Base-by-base conservation (phyloP, 2,329 filamentous ascomycete genomes). In the Camillea tinctor region DNA sequence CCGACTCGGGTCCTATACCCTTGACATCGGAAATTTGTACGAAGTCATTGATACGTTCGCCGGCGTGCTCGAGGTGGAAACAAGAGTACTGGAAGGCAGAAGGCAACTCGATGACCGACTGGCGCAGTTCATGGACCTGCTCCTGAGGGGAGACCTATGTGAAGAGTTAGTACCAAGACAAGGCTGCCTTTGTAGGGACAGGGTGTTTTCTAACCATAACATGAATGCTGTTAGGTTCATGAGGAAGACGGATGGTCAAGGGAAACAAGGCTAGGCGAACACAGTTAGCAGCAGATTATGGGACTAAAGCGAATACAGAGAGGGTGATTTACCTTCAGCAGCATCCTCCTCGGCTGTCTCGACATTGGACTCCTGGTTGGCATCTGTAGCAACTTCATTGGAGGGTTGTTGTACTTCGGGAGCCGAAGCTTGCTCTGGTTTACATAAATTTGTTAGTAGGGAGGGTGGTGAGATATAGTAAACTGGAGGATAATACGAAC, bases 51-150 rank as follows among this genome's bases (percentile, higher is more conserved):
- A 99, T 89, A 66, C 91, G 90, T 77, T 91, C 82, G 68, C 92
- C 92, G 61, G 91, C 88, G 79, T 93, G 88, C 79, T 98, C 93
- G 70, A 99, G 88, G 79, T 99, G 95, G 81, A 99, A 99, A 82
- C 95, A 99, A 56, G 95, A 96, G 81, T 97, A 97, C 77, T 96
- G 93, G 79, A 97, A 95, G 55, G 94, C 96, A 61, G 89, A 84
- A 4, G 95, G 95, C 54, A 93, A 84, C 77, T 99, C 95, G 78
- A 97, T 93, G 74, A 99, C 91, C 64, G 93, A 94, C 78, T 98
- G 95, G 67, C 95, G 91, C 69, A 99, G 88, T 81, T 99, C 95
- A 77, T 98, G 95, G 63, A 98, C 89, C 76, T 97, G 94, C 79
- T 99, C 96, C 81, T 97, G 91, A 66, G 89, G 89, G 50, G 92